A percentile compares a stretch with the other conserved stretches of the same genome.
These are phyloP conservation scores for Angomonas desouzai DNA, from an alignment of 208 protist genomes.

Conservation along the genomic window DNA sequence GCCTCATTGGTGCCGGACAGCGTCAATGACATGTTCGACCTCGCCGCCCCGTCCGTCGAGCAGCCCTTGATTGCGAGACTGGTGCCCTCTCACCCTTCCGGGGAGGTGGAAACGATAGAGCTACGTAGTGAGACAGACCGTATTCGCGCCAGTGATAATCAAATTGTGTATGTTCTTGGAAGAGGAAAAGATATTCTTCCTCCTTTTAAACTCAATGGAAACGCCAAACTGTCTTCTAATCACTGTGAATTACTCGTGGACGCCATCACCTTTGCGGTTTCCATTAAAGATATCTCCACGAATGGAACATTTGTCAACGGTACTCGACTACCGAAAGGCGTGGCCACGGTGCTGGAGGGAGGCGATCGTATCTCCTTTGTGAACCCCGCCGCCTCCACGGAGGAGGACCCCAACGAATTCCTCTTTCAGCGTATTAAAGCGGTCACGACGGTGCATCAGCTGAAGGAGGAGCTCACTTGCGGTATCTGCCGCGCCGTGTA, in stretches of 20 bases:
- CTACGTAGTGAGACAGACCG: constrained; percentile 39
- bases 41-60: constrained; percentile 58
- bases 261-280: constrained; percentile 43
- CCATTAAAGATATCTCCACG: constrained; percentile 57
- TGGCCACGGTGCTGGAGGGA: constrained; percentile 35
- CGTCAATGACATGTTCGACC: constrained; percentile 72
- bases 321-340: constrained; percentile 35
- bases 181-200: constrained; percentile 61
- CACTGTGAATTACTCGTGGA: constrained; percentile 75
- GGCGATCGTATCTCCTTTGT: constrained; percentile 53
- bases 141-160: constrained; percentile 7
- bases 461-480: constrained; percentile 77
- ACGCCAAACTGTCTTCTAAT: constrained; percentile 44
- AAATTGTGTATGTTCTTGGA: constrained; percentile 31
- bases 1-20: constrained; percentile 15
- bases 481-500: constrained; percentile 62
- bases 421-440: constrained; percentile 54
- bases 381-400: constrained; percentile 21
- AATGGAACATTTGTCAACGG: constrained; percentile 84
- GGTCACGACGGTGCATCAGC: constrained; percentile 25
- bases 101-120: constrained; percentile 22
- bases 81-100: constrained; percentile 28
- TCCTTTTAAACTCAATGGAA: constrained; percentile 50
- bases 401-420: constrained; percentile 30
- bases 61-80: constrained; percentile 70